phyloP scores from a whole-genome alignment of 2,329 filamentous ascomycete species.

The Colletotrichum sp. region DNA sequence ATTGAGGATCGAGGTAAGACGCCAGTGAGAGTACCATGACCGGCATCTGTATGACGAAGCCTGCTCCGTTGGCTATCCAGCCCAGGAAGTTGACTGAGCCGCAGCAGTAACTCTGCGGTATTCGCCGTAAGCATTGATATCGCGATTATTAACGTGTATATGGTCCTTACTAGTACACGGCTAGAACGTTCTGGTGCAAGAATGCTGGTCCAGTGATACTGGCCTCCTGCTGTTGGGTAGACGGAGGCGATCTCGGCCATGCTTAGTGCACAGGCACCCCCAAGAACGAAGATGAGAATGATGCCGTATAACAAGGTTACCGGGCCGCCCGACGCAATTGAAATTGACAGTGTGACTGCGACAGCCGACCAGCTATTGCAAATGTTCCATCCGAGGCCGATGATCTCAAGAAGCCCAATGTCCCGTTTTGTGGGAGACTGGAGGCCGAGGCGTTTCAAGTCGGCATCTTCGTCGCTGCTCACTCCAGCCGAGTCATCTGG shows the following conservation, averaged over 20 bases:
- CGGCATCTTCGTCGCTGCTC: not conserved
- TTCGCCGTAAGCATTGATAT: not conserved
- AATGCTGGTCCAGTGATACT: conserved; percentile 41
- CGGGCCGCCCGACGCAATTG: conserved; percentile 11
- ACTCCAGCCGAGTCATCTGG: not conserved
- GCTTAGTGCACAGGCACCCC: conserved; percentile 30
- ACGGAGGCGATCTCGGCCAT: conserved; percentile 40
- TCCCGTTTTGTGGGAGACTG: not conserved
- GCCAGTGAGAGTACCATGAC: conserved; percentile 1
- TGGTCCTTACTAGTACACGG: not conserved
- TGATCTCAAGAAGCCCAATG: not conserved
- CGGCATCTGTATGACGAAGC: conserved; percentile 17
- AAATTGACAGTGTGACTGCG: conserved; percentile 24
- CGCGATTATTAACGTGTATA: accelerated
- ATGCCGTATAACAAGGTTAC: conserved; percentile 32
- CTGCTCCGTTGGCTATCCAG: conserved; percentile 12
- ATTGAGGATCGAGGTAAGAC: not conserved
- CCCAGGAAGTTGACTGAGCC: conserved; percentile 4
- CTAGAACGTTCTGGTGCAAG: conserved; percentile 25
- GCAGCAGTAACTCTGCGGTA: conserved; percentile 1
- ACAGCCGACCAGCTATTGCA: conserved; percentile 31
- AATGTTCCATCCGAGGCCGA: conserved; percentile 14
- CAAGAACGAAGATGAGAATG: conserved; percentile 28
- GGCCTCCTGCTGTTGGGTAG: conserved; percentile 42
- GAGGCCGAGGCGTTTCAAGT: not conserved